Evolutionary conservation across 176 grass and related monocot species (phyloP), one percentile per base, ranked within the genome.

Genomic region (Stipa capillata): DNA sequence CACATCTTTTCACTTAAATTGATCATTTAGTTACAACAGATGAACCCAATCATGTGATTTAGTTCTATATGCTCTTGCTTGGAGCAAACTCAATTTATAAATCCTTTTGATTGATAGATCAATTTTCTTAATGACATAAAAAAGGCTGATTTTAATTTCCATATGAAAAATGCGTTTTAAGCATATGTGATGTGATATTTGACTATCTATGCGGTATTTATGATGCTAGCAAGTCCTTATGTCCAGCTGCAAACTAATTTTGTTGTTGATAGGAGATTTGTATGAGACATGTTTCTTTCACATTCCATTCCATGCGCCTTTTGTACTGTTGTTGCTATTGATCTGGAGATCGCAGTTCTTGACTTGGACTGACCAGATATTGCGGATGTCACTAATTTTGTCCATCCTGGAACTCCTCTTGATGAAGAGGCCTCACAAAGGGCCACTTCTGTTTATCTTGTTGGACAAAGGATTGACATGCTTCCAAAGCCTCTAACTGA

Each of bases 381-480:
- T 78, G 95, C 95, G 83, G 95, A 98, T 89, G 95, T 98, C 40
- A 98, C 95, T 36, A 98, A 98, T 70, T 98, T 94, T 87, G 90
- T 98, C 79, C 80, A 88, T 77, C 85, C 95, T 89, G 87, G 90
- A 51, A 98, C 92, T 36, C 92, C 95, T 59, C 95, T 98, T 81
- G 95, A 98, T 0, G 95, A 98, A 18, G 95, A 98, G 84, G 95
- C 95, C 28, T 37, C 92, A 24, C 90, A 94, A 73, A 87, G 95
- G 65, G 95, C 92, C 32, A 98, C 95, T 57, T 98, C 95, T 83
- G 91, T 94, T 85, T 98, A 98, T 85, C 95, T 98, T 94, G 95
- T 98, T 88, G 95, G 93, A n/a, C 87, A 91, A 37, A 79, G 95
- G 51, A 98, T 98, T 67, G 95, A 98, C 84, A 98, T 98, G 95